Evolutionary conservation across 2,329 filamentous ascomycete genomes (phyloP).

Genomic region (Rhynchosporium secalis): DNA sequence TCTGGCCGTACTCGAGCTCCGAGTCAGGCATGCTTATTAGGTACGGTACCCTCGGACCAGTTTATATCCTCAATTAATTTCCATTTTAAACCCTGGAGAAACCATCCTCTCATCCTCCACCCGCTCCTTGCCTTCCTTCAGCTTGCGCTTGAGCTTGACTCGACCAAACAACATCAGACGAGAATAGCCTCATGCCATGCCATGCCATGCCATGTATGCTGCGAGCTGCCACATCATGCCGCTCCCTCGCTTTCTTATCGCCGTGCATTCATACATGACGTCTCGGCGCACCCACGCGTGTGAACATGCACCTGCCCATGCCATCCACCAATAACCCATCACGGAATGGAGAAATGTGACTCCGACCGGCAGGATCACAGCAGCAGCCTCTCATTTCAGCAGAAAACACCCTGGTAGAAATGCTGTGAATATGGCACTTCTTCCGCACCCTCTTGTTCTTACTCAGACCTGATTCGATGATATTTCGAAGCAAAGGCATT

Average conservation of each 20-base stretch:
- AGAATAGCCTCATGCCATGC: not conserved
- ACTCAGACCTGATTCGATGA: not conserved
- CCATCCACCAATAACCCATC: conserved; percentile 11
- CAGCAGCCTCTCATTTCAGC: not conserved
- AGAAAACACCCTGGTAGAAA: conserved; percentile 1
- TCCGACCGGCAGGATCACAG: conserved; percentile 11
- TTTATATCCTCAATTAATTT: conserved; percentile 8
- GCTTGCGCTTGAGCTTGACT: not conserved
- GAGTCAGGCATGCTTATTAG: not conserved
- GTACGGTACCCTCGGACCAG: not conserved
- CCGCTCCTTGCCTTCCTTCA: not conserved
- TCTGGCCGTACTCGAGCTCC: not conserved
- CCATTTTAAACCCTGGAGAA: not conserved
- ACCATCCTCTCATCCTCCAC: not conserved
- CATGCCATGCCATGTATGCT: not conserved
- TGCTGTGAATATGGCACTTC: not conserved
- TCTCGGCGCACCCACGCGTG: not conserved
- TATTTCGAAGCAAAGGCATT: not conserved
- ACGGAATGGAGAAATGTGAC: conserved; percentile 14
- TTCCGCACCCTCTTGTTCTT: not conserved
- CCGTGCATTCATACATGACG: conserved; percentile 18
- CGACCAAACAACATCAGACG: conserved; percentile 7
- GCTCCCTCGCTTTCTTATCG: conserved; percentile 20
- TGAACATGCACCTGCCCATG: conserved; percentile 10
- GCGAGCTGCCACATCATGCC: no score